Percentiles rank a stretch among this genome's conserved stretches.
Evolutionary conservation across 2,329 filamentous ascomycete species (phyloP).

Genomic region (Sporothrix brasiliensis): DNA sequence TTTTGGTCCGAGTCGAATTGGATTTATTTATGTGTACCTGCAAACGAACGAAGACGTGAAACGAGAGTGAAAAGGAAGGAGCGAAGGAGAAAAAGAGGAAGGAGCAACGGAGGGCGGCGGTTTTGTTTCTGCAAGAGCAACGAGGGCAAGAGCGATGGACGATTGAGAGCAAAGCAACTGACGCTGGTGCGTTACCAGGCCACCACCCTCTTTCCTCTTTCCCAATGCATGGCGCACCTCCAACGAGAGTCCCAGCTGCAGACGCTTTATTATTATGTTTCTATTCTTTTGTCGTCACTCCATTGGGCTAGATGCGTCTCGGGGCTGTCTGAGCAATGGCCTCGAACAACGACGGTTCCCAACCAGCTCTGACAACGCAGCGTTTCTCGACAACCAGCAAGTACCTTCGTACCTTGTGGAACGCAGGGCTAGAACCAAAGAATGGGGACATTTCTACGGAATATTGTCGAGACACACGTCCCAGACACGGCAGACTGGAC

Average conservation of each 20-base stretch:
- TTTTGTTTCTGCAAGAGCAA: constrained; percentile 1
- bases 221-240: constrained; percentile 4
- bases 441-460: constrained; percentile 5
- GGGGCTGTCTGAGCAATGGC: constrained; percentile 8
- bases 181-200: constrained; percentile 21
- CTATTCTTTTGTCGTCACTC: neutral
- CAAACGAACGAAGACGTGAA: neutral
- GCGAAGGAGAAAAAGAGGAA: neutral
- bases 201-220: neutral
- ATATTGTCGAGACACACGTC: neutral
- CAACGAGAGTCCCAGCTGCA: neutral
- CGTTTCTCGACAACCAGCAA: neutral
- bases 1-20: neutral
- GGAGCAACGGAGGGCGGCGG: constrained; percentile 10
- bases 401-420: constrained; percentile 14
- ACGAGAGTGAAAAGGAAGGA: neutral
- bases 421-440: neutral
- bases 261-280: too few relatives aligned
- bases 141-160: constrained; percentile 19
- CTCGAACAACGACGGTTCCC: neutral
- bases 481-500: neutral
- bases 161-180: constrained; percentile 21
- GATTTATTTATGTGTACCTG: neutral
- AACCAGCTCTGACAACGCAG: neutral
- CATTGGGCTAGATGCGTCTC: constrained; percentile 14